Conservation (phyloP, 1,284 basidiomycete genomes). For the Moniliella sp. region DNA sequence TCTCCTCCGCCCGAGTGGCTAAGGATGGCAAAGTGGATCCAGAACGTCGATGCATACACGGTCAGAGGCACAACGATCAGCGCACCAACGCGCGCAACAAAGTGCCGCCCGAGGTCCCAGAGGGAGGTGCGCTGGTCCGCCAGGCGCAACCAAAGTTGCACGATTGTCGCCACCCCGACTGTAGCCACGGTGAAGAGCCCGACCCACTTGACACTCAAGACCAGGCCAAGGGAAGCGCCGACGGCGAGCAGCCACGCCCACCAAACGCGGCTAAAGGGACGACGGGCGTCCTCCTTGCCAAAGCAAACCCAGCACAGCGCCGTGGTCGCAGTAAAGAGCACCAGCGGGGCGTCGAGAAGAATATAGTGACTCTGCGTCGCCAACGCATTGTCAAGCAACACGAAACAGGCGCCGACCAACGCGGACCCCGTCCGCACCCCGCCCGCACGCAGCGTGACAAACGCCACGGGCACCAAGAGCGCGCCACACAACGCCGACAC, state of each 20-base stretch:
- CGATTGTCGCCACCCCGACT: conserved; percentile 59
- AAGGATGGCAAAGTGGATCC: conserved; percentile 74
- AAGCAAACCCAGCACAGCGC: conserved; percentile 71
- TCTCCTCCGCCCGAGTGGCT: conserved; percentile 81
- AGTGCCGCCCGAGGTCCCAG: conserved; percentile 56
- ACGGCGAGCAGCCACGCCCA: conserved; percentile 79
- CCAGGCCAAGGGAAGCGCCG: conserved; percentile 70
- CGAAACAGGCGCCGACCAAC: conserved; percentile 67
- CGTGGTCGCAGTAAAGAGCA: conserved; percentile 88
- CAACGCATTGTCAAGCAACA: conserved; percentile 89
- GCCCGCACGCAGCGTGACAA: conserved; percentile 74
- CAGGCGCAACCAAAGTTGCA: conserved; percentile 71
- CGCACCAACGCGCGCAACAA: conserved; percentile 65
- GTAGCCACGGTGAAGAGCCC: conserved; percentile 96
- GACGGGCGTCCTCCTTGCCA: conserved; percentile 57
- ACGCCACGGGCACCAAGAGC: conserved; percentile 61
- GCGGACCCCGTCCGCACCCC: conserved; percentile 63
- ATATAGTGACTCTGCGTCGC: conserved; percentile 88
- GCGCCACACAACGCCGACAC: conserved; percentile 75
- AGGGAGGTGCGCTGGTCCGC: conserved; percentile 66
- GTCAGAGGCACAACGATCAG: conserved; percentile 60
- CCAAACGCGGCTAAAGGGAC: conserved; percentile 60
- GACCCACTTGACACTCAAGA: conserved; percentile 90
- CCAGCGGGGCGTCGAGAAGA: conserved; percentile 81
- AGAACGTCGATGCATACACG: conserved; percentile 89